phyloP scores from a whole-genome alignment of 2,329 filamentous ascomycete species.

The Pseudogymnoascus destructans region DNA sequence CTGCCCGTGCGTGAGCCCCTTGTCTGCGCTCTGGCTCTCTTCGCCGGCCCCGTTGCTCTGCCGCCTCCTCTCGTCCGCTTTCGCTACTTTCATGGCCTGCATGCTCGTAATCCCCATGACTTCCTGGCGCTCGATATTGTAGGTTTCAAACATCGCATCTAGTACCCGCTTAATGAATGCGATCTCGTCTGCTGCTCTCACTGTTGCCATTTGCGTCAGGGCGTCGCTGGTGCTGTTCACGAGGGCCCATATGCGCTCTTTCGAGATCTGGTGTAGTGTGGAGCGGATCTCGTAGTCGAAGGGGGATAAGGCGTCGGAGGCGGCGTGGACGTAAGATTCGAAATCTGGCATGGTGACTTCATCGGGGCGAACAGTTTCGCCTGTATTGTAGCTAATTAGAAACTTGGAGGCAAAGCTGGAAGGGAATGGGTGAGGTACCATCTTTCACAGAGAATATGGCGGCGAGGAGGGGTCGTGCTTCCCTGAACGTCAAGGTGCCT shows the following conservation, averaged over 20 bases:
- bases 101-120: slow-evolving; percentile 70
- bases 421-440: slow-evolving; percentile 13
- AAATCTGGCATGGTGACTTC: slow-evolving; percentile 60
- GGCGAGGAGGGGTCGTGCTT: slow-evolving; percentile 63
- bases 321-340: slow-evolving; percentile 51
- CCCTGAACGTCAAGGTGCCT: slow-evolving; percentile 60
- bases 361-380: slow-evolving; percentile 36
- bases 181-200: slow-evolving; percentile 69
- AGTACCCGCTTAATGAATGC: slow-evolving; percentile 78
- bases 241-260: slow-evolving; percentile 62
- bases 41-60: slow-evolving; percentile 16
- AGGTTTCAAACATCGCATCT: slow-evolving; percentile 81
- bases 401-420: neutral
- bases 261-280: slow-evolving; percentile 53
- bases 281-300: slow-evolving; percentile 84
- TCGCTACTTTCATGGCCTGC: slow-evolving; percentile 62
- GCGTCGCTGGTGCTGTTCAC: slow-evolving; percentile 81
- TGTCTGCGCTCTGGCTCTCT: slow-evolving; percentile 29
- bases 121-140: slow-evolving; percentile 70
- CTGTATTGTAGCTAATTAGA: slow-evolving; percentile 22
- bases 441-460: slow-evolving; percentile 48
- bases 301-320: slow-evolving; percentile 59
- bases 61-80: slow-evolving; percentile 31
- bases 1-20: slow-evolving; percentile 59
- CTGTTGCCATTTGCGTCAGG: slow-evolving; percentile 76